A percentile compares a stretch with the other conserved stretches of the same genome.
phyloP scores from a whole-genome alignment of 805 yeast genomes.

The Phaffomyces opuntiae region DNA sequence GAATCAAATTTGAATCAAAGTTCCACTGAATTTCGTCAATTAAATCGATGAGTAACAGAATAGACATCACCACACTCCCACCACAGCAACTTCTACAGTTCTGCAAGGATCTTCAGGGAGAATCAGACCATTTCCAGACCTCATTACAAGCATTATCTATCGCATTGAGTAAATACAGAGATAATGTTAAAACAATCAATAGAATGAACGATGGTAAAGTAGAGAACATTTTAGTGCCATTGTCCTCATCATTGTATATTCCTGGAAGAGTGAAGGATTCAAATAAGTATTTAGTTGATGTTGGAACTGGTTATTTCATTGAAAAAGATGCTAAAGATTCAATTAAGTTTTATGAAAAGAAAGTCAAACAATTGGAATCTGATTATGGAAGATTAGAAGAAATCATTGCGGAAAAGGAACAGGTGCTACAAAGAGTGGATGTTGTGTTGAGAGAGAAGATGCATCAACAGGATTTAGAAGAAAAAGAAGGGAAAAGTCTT shows the following conservation, averaged over 20 bases:
- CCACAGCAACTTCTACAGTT: conserved; percentile 83
- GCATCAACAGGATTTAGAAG: conserved; percentile 31
- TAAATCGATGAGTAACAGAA: conserved; percentile 20
- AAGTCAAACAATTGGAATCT: conserved; percentile 62
- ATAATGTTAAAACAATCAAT: conserved; percentile 68
- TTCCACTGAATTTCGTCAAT: too few species aligned
- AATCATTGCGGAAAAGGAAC: conserved; percentile 69
- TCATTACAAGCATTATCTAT: conserved; percentile 78
- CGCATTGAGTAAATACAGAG: conserved; percentile 76
- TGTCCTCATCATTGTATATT: conserved; percentile 82
- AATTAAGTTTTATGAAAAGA: conserved; percentile 59
- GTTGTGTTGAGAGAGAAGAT: conserved; percentile 46
- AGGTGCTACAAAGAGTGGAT: conserved; percentile 56
- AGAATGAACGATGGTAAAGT: conserved; percentile 41
- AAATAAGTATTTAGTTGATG: conserved; percentile 76
- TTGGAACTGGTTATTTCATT: conserved; percentile 93
- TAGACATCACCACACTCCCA: conserved; percentile 64
- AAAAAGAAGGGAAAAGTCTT: neutral
- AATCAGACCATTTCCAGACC: conserved; percentile 76
- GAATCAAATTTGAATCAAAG: neutral
- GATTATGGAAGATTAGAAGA: conserved; percentile 70
- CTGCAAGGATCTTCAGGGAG: conserved; percentile 77
- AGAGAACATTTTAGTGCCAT: conserved; percentile 67
- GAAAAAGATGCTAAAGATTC: conserved; percentile 71
- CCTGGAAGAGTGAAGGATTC: conserved; percentile 71